A percentile compares a stretch with the other conserved stretches of the same genome.
Evolutionary conservation across 345 rosid genomes (phyloP).

Genomic region (Geranium rotundifolium): DNA sequence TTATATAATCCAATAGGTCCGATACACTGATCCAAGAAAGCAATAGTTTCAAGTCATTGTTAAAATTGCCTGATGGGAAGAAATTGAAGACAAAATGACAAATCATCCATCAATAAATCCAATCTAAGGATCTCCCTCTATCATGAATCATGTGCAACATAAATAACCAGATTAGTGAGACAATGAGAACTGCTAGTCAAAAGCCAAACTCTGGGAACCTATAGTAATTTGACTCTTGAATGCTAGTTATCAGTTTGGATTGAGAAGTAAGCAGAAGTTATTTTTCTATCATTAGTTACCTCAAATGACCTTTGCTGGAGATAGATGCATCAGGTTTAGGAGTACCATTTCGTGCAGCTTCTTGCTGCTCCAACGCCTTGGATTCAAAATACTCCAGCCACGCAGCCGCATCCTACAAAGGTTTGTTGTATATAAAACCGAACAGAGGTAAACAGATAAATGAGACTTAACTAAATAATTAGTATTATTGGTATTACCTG

Average conservation of each 20-base stretch:
- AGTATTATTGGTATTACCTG: constrained; percentile 38
- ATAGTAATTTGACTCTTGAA: no score
- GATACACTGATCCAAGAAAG: constrained; percentile 59
- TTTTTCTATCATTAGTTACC: constrained; percentile 30
- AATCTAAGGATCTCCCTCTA: no score
- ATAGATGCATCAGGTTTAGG: constrained; percentile 98
- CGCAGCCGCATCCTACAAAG: constrained; percentile 84
- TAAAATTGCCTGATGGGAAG: no score
- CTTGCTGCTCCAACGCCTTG: constrained; percentile 90
- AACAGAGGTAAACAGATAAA: constrained; percentile 1
- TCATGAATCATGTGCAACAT: no score
- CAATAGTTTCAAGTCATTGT: no score
- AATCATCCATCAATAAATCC: no score
- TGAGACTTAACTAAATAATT: constrained; percentile 4
- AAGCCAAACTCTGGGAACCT: no score
- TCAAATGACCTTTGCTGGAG: constrained; percentile 96
- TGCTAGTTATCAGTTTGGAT: constrained; percentile 1
- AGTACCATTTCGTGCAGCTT: constrained; percentile 90
- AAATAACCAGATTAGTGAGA: no score
- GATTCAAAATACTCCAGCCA: constrained; percentile 98
- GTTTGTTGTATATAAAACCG: background rate
- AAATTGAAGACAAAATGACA: no score
- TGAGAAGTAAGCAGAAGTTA: background rate
- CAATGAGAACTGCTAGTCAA: no score
- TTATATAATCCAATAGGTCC: constrained; percentile 92